A percentile compares a stretch with the other conserved stretches of the same genome.
Conservation (phyloP, 2,329 filamentous ascomycete species). For the Alternaria triticimaculans region DNA sequence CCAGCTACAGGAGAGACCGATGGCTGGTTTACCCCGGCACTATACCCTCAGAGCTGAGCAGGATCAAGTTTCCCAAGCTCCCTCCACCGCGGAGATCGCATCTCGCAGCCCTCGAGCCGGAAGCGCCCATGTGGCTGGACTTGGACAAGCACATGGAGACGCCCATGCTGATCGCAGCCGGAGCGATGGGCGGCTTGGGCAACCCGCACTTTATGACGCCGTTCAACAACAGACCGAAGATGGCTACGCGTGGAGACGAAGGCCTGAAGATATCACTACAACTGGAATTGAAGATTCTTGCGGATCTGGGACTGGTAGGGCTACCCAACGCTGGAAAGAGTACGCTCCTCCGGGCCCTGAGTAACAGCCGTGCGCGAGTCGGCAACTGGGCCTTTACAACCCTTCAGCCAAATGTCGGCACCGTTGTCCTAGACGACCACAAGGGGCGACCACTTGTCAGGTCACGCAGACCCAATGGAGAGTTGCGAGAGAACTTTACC, state of each 20-base stretch:
- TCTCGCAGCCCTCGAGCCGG: constrained; percentile 71
- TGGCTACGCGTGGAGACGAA: constrained; percentile 84
- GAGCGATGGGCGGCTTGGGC: constrained; percentile 86
- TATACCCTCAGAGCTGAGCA: constrained; percentile 71
- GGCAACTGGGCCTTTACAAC: constrained; percentile 98
- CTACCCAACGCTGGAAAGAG: constrained; percentile 97
- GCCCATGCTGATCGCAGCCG: constrained; percentile 84
- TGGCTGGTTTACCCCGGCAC: constrained; percentile 88
- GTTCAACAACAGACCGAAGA: constrained; percentile 77
- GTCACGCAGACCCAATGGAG: constrained; percentile 54
- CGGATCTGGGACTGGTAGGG: constrained; percentile 92
- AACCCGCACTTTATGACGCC: constrained; percentile 91
- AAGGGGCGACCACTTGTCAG: constrained; percentile 71
- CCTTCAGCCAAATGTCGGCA: constrained; percentile 92
- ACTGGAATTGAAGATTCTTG: constrained; percentile 91
- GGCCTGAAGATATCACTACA: constrained; percentile 81
- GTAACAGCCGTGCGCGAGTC: constrained; percentile 85
- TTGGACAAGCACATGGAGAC: constrained; percentile 74
- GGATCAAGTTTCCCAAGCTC: constrained; percentile 64
- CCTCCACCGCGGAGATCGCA: constrained; percentile 63
- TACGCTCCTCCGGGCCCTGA: constrained; percentile 85
- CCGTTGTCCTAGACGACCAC: constrained; percentile 88
- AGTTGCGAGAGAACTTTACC: constrained; percentile 79
- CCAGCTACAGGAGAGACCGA: constrained; percentile 66
- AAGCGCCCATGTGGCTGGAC: constrained; percentile 69